Conservation (phyloP, 2,329 filamentous ascomycete genomes). For the Alternaria incomplexa region DNA sequence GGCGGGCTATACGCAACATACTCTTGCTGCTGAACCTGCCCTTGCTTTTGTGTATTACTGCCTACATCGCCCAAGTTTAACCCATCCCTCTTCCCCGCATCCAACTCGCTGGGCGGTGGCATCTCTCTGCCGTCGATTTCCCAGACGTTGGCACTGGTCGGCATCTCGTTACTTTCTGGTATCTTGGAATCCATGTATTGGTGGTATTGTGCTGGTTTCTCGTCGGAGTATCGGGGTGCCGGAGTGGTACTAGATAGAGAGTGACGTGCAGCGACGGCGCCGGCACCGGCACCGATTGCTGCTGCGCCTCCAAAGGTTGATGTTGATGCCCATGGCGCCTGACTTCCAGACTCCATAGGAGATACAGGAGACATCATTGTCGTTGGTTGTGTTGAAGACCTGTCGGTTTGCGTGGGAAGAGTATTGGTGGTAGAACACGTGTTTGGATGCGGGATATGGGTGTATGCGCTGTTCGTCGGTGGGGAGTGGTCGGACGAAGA, state of each 20-base stretch:
- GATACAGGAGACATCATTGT: conserved; percentile 1
- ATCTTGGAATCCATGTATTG: neutral
- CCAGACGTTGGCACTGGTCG: conserved; percentile 17
- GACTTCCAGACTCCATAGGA: neutral
- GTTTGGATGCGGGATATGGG: neutral
- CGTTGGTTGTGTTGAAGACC: neutral
- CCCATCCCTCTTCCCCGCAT: neutral
- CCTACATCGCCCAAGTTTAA: neutral
- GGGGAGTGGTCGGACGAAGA: neutral
- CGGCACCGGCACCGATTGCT: neutral
- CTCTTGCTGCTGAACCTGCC: neutral
- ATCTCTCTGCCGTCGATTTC: conserved; percentile 15
- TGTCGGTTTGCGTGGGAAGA: neutral
- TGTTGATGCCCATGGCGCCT: conserved; percentile 3
- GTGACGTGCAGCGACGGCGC: neutral
- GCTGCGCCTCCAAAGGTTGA: neutral
- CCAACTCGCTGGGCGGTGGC: conserved; percentile 6
- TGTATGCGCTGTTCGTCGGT: neutral
- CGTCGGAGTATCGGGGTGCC: neutral
- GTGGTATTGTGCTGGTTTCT: conserved; percentile 4
- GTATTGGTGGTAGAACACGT: neutral
- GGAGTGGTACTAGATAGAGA: neutral
- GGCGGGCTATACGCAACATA: neutral
- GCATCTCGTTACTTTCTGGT: conserved; percentile 9
- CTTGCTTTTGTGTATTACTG: neutral